Percentiles rank a stretch among this genome's conserved stretches.
These are phyloP conservation scores for Jatropha multifida DNA, from an alignment of 441 rosid genomes.

Conservation along the genomic window DNA sequence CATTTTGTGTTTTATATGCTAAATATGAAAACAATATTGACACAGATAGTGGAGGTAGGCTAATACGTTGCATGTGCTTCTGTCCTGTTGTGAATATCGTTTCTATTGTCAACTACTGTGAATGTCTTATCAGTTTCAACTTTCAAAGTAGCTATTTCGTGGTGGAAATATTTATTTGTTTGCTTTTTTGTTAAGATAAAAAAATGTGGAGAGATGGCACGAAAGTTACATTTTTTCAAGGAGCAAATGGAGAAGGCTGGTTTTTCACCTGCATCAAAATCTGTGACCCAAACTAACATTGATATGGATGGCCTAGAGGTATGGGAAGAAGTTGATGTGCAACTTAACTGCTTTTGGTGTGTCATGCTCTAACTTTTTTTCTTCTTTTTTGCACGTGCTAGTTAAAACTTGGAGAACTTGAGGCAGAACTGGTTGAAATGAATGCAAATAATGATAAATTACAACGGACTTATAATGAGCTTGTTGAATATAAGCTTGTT, in stretches of 20 bases:
- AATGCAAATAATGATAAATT: conserved; percentile 81
- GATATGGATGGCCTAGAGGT: conserved; percentile 79
- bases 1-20: not conserved
- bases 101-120: not conserved
- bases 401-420: conserved; percentile 84
- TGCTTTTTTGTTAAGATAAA: conserved; percentile 48
- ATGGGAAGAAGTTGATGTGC: conserved; percentile 16
- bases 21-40: not conserved
- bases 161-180: conserved; percentile 5
- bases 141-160: not conserved
- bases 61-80: not conserved
- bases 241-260: conserved; percentile 89
- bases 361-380: conserved; percentile 8
- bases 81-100: no score
- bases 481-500: conserved; percentile 76
- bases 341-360: conserved; percentile 17
- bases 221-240: conserved; percentile 74
- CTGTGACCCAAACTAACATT: conserved; percentile 34
- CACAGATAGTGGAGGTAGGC: not conserved
- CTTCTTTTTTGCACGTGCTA: conserved; percentile 20
- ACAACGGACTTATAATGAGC: conserved; percentile 74
- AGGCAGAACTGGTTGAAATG: conserved; percentile 86
- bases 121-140: not conserved
- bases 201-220: conserved; percentile 87
- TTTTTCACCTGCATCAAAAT: conserved; percentile 42